These are phyloP conservation scores for Kockovaella imperatae DNA, from an alignment of 768 basidiomycete genomes.

Conservation along the genomic window DNA sequence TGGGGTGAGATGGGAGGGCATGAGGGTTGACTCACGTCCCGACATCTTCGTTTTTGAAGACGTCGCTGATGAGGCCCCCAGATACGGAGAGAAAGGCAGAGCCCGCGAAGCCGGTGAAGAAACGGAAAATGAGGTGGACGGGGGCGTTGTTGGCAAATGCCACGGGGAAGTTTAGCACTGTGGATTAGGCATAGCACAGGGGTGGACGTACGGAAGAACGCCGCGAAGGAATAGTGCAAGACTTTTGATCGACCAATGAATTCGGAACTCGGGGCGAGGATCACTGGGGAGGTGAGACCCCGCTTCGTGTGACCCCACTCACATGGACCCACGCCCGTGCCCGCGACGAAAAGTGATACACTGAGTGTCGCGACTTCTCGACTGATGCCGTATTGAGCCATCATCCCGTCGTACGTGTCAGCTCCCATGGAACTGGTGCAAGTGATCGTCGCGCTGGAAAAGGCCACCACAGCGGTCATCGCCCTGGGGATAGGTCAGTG, in stretches of 20 bases:
- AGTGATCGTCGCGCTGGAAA: slow-evolving; percentile 33
- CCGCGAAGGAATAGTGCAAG: slow-evolving; percentile 56
- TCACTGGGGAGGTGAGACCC: slow-evolving; percentile 42
- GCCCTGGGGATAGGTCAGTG: slow-evolving; percentile 6
- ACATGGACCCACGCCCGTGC: slow-evolving; percentile 35
- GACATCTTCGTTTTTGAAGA: slow-evolving; percentile 54
- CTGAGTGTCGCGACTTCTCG: slow-evolving; percentile 52
- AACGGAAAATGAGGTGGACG: slow-evolving; percentile 58
- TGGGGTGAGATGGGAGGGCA: slow-evolving; percentile 10
- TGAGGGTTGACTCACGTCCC: slow-evolving; percentile 40
- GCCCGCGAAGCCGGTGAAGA: slow-evolving; percentile 54
- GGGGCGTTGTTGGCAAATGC: slow-evolving; percentile 53
- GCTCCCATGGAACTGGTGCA: slow-evolving; percentile 49
- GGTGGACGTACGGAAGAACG: slow-evolving; percentile 50
- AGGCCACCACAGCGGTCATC: slow-evolving; percentile 21
- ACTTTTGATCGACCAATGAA: slow-evolving; percentile 61
- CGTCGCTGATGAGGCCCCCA: slow-evolving; percentile 57
- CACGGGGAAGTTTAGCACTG: slow-evolving; percentile 59
- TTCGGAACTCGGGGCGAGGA: slow-evolving; percentile 49
- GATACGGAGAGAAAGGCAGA: slow-evolving; percentile 58
- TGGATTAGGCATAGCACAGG: background rate
- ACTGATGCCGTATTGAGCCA: slow-evolving; percentile 52
- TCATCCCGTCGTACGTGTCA: slow-evolving; percentile 58
- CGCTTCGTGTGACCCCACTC: slow-evolving; percentile 12
- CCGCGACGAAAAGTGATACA: slow-evolving; percentile 49